Percentiles rank a stretch among this genome's conserved stretches.
Conservation (phyloP, 352 stramenopile species). For the Blastocystis sp. region DNA sequence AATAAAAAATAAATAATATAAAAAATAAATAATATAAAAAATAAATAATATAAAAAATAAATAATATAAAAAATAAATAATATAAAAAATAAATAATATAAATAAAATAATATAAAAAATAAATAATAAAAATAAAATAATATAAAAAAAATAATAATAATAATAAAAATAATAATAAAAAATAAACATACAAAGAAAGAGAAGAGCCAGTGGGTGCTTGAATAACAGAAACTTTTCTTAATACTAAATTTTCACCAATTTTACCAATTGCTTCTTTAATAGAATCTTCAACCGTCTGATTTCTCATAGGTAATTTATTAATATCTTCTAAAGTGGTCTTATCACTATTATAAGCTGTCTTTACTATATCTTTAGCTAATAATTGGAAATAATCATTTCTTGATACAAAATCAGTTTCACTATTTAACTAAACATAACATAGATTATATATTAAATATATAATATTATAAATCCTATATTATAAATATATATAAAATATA, state of each 20-base stretch:
- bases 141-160: too few species aligned
- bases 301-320: conserved; percentile 6
- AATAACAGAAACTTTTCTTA: not conserved
- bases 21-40: too few species aligned
- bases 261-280: conserved; percentile 34
- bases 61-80: conserved; percentile 4
- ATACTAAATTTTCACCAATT: conserved; percentile 37
- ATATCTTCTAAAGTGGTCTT: not conserved
- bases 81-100: not conserved
- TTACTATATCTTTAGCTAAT: conserved; percentile 33
- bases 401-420: conserved; percentile 44
- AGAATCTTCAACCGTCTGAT: conserved; percentile 24
- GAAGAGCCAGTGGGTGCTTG: not conserved
- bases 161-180: too few species aligned
- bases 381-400: conserved; percentile 42
- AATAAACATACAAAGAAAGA: not conserved
- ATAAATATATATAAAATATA: conserved; percentile 17
- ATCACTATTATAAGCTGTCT: conserved; percentile 8
- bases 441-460: not conserved
- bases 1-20: too few species aligned
- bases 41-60: not conserved
- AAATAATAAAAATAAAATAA: too few species aligned
- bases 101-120: conserved; percentile 3
- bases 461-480: not conserved
- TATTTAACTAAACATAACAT: conserved; percentile 30